phyloP scores from a whole-genome alignment of 495 filamentous ascomycete genomes.

The Cudoniella acicularis region DNA sequence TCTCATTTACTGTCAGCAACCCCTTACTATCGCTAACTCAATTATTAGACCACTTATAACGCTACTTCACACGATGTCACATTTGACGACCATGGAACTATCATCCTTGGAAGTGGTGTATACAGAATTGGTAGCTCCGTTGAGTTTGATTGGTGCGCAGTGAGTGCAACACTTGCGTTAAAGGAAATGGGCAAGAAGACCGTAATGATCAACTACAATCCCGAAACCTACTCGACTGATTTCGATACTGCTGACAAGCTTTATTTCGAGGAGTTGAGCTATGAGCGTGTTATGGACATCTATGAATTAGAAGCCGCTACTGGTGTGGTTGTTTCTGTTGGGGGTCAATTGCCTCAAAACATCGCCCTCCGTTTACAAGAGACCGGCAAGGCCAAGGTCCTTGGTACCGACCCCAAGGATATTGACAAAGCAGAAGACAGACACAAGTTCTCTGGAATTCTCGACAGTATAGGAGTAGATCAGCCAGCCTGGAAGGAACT shows the following conservation, averaged over 20 bases:
- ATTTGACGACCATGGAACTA: slow-evolving; percentile 81
- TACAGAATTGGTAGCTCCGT: slow-evolving; percentile 97
- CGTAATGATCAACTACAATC: slow-evolving; percentile 77
- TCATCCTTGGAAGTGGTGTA: slow-evolving; percentile 85
- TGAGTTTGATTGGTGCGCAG: slow-evolving; percentile 98
- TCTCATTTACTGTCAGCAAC: background rate
- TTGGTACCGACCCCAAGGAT: slow-evolving; percentile 87
- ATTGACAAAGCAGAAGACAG: slow-evolving; percentile 97
- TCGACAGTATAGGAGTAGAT: slow-evolving; percentile 91
- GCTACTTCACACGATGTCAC: slow-evolving; percentile 91
- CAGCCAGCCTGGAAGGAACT: slow-evolving; percentile 98
- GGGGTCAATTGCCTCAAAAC: slow-evolving; percentile 94
- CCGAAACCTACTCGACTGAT: slow-evolving; percentile 86
- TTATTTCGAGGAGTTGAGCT: slow-evolving; percentile 96
- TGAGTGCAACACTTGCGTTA: slow-evolving; percentile 85
- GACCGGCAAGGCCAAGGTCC: slow-evolving; percentile 77
- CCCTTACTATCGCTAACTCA: background rate
- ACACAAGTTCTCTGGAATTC: slow-evolving; percentile 97
- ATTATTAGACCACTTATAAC: slow-evolving; percentile 80
- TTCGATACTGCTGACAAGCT: slow-evolving; percentile 92
- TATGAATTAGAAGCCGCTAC: slow-evolving; percentile 84
- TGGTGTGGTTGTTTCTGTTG: slow-evolving; percentile 92
- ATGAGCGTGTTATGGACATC: slow-evolving; percentile 72
- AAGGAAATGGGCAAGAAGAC: slow-evolving; percentile 93
- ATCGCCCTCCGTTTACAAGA: slow-evolving; percentile 95